A percentile compares a stretch with the other conserved stretches of the same genome.
Evolutionary conservation across 805 yeast species (phyloP).

Genomic region (Cyberlindnera veronae): DNA sequence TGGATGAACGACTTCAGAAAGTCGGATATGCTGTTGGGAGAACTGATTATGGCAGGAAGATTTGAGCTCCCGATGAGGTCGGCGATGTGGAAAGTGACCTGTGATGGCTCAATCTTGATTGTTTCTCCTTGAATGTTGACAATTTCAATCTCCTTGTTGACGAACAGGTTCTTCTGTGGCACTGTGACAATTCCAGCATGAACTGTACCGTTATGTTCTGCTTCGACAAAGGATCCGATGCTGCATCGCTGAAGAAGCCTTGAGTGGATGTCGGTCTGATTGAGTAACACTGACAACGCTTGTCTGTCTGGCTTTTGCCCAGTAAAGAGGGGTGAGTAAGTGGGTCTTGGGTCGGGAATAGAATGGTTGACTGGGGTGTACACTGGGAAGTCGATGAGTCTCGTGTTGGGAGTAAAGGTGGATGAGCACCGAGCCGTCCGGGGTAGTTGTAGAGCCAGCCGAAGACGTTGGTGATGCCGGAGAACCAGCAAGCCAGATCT

Average conservation of each 20-base stretch:
- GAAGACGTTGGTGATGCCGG: too few species aligned
- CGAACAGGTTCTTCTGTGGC: conserved; percentile 11
- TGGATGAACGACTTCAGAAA: background rate
- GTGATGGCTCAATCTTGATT: conserved; percentile 4
- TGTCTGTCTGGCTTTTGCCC: background rate
- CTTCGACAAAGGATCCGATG: conserved; percentile 15
- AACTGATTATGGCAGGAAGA: background rate
- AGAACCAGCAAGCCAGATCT: too few species aligned
- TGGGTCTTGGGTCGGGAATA: too few species aligned
- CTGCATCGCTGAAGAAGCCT: conserved; percentile 4
- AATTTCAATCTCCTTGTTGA: conserved; percentile 6
- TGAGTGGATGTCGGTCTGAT: background rate
- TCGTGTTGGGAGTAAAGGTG: too few species aligned
- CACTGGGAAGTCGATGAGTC: too few species aligned
- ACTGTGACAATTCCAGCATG: conserved; percentile 5
- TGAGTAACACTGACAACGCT: background rate
- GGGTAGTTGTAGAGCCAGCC: too few species aligned
- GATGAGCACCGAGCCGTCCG: too few species aligned
- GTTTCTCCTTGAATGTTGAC: conserved; percentile 6
- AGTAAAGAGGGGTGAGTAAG: background rate
- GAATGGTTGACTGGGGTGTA: too few species aligned
- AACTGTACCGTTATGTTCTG: background rate
- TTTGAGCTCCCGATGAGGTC: background rate
- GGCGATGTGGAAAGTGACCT: conserved; percentile 14
- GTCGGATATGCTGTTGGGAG: background rate